Evolutionary conservation across 495 filamentous ascomycete species (phyloP).

Genomic region (Rhizodiscina lignyota): DNA sequence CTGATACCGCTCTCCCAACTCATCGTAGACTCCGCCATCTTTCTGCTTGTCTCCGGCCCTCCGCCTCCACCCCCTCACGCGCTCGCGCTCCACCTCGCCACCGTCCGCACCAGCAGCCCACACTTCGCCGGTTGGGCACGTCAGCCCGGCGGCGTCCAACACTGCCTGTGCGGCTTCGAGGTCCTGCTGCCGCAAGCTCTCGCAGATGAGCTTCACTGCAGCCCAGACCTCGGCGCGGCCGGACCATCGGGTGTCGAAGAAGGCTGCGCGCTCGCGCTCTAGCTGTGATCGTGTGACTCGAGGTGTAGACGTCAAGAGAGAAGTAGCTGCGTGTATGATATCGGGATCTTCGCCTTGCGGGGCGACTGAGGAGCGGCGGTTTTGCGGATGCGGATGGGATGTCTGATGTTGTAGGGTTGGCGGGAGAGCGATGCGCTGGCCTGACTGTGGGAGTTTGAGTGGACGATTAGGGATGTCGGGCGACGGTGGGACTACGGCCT

Average conservation of each 20-base stretch:
- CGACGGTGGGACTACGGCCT: too few species aligned
- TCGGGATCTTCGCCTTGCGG: constrained; percentile 14
- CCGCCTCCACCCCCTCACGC: too few species aligned
- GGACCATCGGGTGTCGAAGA: constrained; percentile 55
- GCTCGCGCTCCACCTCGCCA: too few species aligned
- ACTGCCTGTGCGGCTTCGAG: constrained; percentile 61
- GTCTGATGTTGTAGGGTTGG: too few species aligned
- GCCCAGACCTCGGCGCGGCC: constrained; percentile 66
- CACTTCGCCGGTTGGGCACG: constrained; percentile 50
- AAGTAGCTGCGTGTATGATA: too few species aligned
- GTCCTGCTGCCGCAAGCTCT: constrained; percentile 42
- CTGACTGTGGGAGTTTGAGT: too few species aligned
- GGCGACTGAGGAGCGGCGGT: too few species aligned
- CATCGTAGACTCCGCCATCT: constrained; percentile 54
- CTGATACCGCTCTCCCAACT: constrained; percentile 56
- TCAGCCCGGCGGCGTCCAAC: constrained; percentile 62
- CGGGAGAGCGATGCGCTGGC: too few species aligned
- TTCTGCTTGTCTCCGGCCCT: too few species aligned
- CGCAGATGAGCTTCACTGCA: constrained; percentile 46
- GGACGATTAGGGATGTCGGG: too few species aligned
- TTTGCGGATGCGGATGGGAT: too few species aligned
- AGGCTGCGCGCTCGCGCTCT: constrained; percentile 23
- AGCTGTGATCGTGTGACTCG: constrained; percentile 24
- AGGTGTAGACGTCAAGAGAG: too few species aligned
- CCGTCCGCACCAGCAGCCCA: constrained; percentile 33